A percentile compares a stretch with the other conserved stretches of the same genome.
Evolutionary conservation across 2,329 filamentous ascomycete species (phyloP).

Genomic region (Aspergillus sclerotialis): DNA sequence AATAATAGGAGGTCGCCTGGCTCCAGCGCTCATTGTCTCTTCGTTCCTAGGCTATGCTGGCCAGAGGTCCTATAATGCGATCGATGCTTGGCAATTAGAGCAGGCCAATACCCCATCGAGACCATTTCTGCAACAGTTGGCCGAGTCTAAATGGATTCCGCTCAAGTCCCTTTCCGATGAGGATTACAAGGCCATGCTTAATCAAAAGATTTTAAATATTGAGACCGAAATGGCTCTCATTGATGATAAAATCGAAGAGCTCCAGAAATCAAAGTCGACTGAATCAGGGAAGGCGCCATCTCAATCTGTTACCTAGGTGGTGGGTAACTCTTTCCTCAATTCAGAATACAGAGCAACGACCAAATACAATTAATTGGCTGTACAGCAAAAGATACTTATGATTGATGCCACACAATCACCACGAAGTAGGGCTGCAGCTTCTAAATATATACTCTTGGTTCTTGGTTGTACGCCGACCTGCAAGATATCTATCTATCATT

Average conservation of each 20-base stretch:
- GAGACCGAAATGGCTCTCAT: constrained; percentile 72
- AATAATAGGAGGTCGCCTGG: constrained; percentile 48
- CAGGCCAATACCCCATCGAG: constrained; percentile 28
- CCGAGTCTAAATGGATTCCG: constrained; percentile 63
- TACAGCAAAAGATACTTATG: no score
- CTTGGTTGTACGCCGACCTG: no score
- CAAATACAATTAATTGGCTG: no score
- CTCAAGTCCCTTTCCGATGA: constrained; percentile 63
- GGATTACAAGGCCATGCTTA: constrained; percentile 64
- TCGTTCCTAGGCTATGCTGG: constrained; percentile 51
- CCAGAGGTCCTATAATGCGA: constrained; percentile 49
- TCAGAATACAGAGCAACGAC: no score
- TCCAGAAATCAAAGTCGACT: constrained; percentile 29
- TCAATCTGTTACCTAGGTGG: no score
- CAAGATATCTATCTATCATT: no score
- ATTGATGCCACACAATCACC: no score
- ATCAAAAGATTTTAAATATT: constrained; percentile 62
- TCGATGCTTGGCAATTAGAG: constrained; percentile 42
- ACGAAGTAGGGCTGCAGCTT: no score
- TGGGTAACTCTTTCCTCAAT: no score
- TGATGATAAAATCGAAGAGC: constrained; percentile 63
- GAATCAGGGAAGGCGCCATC: constrained; percentile 1
- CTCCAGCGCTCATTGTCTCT: constrained; percentile 56
- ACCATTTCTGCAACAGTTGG: constrained; percentile 43
- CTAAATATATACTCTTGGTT: no score